Conservation (phyloP, 1,284 basidiomycete species). For the Moniliophthora roreri region DNA sequence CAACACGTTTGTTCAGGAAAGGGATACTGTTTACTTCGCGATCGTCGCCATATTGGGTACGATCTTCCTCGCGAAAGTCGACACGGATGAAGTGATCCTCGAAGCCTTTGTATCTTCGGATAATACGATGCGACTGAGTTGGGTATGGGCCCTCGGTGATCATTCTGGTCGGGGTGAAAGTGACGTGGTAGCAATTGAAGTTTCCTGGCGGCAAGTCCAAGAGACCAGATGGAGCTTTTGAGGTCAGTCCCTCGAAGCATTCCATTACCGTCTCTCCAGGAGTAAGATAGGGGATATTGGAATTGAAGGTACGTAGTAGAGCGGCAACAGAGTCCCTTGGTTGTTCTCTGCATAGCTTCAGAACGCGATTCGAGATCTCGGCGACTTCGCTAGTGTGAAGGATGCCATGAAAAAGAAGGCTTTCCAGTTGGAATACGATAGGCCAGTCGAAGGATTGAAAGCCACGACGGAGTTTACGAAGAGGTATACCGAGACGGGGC, state of each 20-base stretch:
- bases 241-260: slow-evolving; percentile 47
- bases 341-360: slow-evolving; percentile 35
- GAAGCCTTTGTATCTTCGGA: slow-evolving; percentile 56
- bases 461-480: slow-evolving; percentile 40
- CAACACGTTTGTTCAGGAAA: slow-evolving; percentile 64
- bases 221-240: slow-evolving; percentile 23
- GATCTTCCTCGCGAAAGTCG: slow-evolving; percentile 77
- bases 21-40: slow-evolving; percentile 57
- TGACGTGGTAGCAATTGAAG: slow-evolving; percentile 63
- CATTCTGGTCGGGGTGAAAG: slow-evolving; percentile 70
- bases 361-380: slow-evolving; percentile 42
- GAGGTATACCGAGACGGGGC: slow-evolving; percentile 44
- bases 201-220: slow-evolving; percentile 28
- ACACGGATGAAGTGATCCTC: slow-evolving; percentile 69
- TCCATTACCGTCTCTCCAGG: slow-evolving; percentile 41
- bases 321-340: slow-evolving; percentile 34
- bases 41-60: slow-evolving; percentile 67
- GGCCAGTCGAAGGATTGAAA: slow-evolving; percentile 52
- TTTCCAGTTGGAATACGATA: slow-evolving; percentile 71
- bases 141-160: slow-evolving; percentile 71
- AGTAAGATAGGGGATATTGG: slow-evolving; percentile 40
- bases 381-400: slow-evolving; percentile 56
- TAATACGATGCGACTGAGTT: slow-evolving; percentile 62
- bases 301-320: slow-evolving; percentile 52
- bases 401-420: slow-evolving; percentile 56